A percentile compares a stretch with the other conserved stretches of the same genome.
These are phyloP conservation scores for Articulospora tetracladia DNA, from an alignment of 495 filamentous ascomycete genomes.

Conservation along the genomic window DNA sequence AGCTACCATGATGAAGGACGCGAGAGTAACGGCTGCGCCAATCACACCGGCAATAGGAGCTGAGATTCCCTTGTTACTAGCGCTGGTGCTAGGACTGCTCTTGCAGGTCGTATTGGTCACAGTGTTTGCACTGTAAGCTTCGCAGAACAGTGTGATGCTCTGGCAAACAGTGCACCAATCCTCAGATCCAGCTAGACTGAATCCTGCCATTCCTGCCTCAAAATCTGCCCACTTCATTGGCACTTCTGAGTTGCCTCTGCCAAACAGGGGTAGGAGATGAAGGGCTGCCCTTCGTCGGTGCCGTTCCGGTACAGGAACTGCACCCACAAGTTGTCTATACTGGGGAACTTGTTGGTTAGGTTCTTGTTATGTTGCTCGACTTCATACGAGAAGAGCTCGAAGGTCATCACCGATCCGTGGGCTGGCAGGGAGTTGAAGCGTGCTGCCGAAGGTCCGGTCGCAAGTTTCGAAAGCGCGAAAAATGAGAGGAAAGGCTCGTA, in stretches of 20 bases:
- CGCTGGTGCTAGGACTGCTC: neutral
- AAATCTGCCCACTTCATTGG: conserved; percentile 56
- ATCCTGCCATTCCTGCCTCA: conserved; percentile 40
- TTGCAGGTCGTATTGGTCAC: neutral
- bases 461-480: conserved; percentile 52
- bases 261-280: conserved; percentile 58
- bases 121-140: conserved; percentile 27
- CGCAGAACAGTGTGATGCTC: conserved; percentile 51
- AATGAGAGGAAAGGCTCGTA: conserved; percentile 60
- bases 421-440: conserved; percentile 56
- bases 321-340: conserved; percentile 49
- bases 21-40: conserved; percentile 59
- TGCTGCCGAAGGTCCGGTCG: conserved; percentile 24
- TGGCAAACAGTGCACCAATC: conserved; percentile 62
- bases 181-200: conserved; percentile 43
- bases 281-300: conserved; percentile 40
- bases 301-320: conserved; percentile 69
- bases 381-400: conserved; percentile 60
- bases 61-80: neutral
- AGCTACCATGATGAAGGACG: conserved; percentile 37
- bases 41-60: conserved; percentile 49
- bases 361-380: conserved; percentile 28
- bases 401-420: conserved; percentile 54
- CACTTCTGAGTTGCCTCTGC: conserved; percentile 39
- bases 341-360: conserved; percentile 30